Evolutionary conservation across 805 yeast genomes (phyloP).

Genomic region (Lachancea sp.): DNA sequence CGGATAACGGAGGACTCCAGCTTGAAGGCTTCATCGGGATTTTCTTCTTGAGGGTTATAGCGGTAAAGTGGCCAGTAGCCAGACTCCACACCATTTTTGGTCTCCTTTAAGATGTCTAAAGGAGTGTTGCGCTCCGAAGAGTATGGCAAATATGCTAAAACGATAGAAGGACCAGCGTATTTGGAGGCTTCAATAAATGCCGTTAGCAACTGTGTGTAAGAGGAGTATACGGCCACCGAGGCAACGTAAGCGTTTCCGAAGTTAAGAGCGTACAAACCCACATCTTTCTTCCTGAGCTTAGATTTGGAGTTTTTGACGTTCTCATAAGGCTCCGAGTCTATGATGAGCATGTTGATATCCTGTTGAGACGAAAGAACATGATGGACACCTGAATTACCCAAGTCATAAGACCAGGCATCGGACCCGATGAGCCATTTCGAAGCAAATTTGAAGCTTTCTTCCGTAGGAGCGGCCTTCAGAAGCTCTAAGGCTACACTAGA

Average conservation of each 20-base stretch:
- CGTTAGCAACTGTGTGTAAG: conserved; percentile 87
- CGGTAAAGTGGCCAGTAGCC: conserved; percentile 98
- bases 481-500: conserved; percentile 41
- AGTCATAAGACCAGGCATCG: conserved; percentile 91
- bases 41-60: conserved; percentile 58
- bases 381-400: conserved; percentile 89
- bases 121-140: conserved; percentile 57
- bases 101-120: conserved; percentile 70
- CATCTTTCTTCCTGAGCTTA: conserved; percentile 69
- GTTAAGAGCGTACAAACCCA: conserved; percentile 92
- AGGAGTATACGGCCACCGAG: conserved; percentile 86
- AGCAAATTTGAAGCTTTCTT: conserved; percentile 41
- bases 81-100: conserved; percentile 81
- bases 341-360: conserved; percentile 76
- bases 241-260: conserved; percentile 87
- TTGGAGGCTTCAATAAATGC: conserved; percentile 86
- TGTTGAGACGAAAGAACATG: conserved; percentile 67
- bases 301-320: conserved; percentile 36
- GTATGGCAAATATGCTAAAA: conserved; percentile 85
- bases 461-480: conserved; percentile 33
- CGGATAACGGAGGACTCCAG: conserved; percentile 80
- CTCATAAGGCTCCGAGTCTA: conserved; percentile 75
- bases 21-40: conserved; percentile 53
- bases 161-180: conserved; percentile 85
- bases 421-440: conserved; percentile 86